These are phyloP conservation scores for Ganoderma multipileum DNA, from an alignment of 1,284 basidiomycete species.

Conservation along the genomic window DNA sequence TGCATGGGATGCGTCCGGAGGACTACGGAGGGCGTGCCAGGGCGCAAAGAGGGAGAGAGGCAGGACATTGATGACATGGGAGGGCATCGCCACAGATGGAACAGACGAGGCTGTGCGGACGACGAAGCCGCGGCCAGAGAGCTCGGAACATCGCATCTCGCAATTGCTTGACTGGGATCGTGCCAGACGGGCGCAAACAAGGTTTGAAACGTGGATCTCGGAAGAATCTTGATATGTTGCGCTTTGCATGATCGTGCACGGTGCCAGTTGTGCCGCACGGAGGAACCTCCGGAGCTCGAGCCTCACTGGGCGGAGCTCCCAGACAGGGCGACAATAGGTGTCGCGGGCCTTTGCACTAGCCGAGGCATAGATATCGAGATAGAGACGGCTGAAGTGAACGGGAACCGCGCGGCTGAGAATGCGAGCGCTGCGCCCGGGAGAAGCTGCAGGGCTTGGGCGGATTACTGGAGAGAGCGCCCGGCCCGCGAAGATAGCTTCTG, in stretches of 20 bases:
- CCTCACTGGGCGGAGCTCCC: background rate
- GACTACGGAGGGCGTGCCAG: background rate
- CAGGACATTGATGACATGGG: background rate
- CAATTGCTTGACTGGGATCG: background rate
- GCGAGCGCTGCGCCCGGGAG: background rate
- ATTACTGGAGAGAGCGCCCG: background rate
- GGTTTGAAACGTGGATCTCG: slow-evolving; percentile 11
- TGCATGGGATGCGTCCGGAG: background rate
- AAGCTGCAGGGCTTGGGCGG: background rate
- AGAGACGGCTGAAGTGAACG: background rate
- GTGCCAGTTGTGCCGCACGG: background rate
- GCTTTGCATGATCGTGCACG: background rate
- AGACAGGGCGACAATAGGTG: background rate
- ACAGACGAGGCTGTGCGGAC: slow-evolving; percentile 1
- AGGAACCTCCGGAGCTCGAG: background rate
- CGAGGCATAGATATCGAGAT: background rate
- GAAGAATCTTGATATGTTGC: slow-evolving; percentile 3
- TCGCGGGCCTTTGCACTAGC: background rate
- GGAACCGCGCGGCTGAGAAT: background rate
- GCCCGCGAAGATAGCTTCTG: background rate
- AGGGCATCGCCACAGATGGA: slow-evolving; percentile 1
- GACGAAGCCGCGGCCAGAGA: background rate
- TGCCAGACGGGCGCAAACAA: slow-evolving; percentile 3
- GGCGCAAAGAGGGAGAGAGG: background rate
- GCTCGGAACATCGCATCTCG: background rate